phyloP scores from a whole-genome alignment of 345 rosid genomes.

The Lumnitzera littorea region DNA sequence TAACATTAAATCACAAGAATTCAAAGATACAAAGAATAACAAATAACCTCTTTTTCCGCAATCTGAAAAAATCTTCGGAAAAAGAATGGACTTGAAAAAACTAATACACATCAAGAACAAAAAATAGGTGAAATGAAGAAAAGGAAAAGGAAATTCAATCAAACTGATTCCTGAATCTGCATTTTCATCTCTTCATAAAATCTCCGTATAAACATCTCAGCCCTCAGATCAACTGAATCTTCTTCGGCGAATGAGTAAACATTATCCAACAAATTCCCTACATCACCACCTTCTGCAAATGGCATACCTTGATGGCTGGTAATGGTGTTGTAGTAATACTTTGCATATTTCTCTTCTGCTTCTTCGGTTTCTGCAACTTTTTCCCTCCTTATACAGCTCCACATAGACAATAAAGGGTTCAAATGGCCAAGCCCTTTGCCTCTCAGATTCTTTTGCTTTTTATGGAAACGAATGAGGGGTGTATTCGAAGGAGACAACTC shows the following conservation, averaged over 20 bases:
- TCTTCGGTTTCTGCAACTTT: conserved; percentile 10
- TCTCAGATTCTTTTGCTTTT: conserved; percentile 6
- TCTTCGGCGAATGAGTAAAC: conserved; percentile 15
- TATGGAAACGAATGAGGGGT: conserved; percentile 15
- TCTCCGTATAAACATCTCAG: conserved; percentile 59
- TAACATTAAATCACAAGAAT: no score
- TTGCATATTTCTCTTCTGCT: neutral
- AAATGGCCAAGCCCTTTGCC: conserved; percentile 7
- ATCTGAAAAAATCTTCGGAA: no score
- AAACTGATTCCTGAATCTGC: conserved; percentile 38
- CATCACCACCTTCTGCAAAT: conserved; percentile 10
- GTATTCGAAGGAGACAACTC: conserved; percentile 46
- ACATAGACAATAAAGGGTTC: conserved; percentile 20
- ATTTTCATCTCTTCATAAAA: conserved; percentile 61
- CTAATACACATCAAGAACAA: no score
- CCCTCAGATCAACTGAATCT: conserved; percentile 64
- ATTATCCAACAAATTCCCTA: conserved; percentile 11
- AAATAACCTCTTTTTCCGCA: no score
- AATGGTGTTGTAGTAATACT: neutral
- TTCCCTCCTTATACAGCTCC: conserved; percentile 33
- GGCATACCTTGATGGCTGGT: conserved; percentile 12
- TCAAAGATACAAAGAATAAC: no score
- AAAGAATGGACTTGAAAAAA: no score
- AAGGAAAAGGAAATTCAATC: neutral
- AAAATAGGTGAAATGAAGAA: no score